A percentile compares a stretch with the other conserved stretches of the same genome.
Conservation (phyloP, 495 filamentous ascomycete genomes). For the Penicillium turbatum region DNA sequence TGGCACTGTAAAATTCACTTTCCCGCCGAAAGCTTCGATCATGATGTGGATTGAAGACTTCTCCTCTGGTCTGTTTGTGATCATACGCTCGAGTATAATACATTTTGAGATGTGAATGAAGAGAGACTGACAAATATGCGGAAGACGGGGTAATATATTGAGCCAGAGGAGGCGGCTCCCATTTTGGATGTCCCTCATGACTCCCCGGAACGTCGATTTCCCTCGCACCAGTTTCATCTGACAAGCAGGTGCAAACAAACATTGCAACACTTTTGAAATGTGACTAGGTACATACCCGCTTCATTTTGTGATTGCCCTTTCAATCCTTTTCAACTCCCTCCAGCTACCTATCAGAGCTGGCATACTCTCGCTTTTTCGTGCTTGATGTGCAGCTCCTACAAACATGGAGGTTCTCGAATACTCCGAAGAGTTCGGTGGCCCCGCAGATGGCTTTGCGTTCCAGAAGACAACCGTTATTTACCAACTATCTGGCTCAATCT, state of each 20-base stretch:
- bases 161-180: background rate
- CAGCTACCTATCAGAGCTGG: constrained; percentile 4
- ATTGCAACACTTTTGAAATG: background rate
- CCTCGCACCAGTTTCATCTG: background rate
- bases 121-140: background rate
- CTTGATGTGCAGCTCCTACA: background rate
- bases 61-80: background rate
- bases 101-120: background rate
- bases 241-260: constrained; percentile 1
- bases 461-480: constrained; percentile 2
- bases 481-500: background rate
- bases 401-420: constrained; percentile 6
- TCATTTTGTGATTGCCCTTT: background rate
- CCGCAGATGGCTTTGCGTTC: background rate
- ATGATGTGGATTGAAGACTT: background rate
- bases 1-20: background rate
- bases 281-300: background rate
- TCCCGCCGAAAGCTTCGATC: background rate
- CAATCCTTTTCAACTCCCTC: background rate
- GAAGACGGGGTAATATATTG: background rate
- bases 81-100: background rate
- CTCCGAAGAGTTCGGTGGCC: constrained; percentile 4
- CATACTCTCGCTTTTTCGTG: background rate
- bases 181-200: background rate
- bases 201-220: background rate